Evolutionary conservation across 1,139 yeast genomes (phyloP).

Genomic region (Pichia sp.): DNA sequence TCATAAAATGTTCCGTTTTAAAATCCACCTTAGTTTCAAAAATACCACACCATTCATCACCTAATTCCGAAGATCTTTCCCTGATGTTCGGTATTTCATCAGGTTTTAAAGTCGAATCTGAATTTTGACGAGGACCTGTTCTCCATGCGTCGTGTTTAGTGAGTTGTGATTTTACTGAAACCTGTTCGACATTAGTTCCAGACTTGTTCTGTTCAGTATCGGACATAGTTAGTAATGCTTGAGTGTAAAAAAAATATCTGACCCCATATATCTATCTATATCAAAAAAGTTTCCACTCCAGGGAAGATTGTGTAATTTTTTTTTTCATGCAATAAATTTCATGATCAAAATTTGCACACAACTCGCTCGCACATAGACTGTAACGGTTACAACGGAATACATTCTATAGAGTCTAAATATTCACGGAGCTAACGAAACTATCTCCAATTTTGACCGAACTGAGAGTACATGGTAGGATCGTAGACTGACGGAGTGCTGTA

Average conservation of each 20-base stretch:
- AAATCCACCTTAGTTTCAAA: constrained; percentile 43
- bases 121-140: constrained; percentile 22
- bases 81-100: constrained; percentile 33
- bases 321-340: no score
- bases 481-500: constrained; percentile 42
- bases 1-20: constrained; percentile 50
- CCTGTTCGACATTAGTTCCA: background rate
- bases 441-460: constrained; percentile 29
- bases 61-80: constrained; percentile 43
- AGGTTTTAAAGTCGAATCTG: constrained; percentile 23
- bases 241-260: no score
- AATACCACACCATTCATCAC: constrained; percentile 61
- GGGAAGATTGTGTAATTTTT: no score
- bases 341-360: no score
- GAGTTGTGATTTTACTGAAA: constrained; percentile 8
- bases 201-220: background rate
- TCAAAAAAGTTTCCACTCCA: no score
- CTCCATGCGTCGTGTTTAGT: constrained; percentile 20
- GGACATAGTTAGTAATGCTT: background rate
- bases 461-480: constrained; percentile 39
- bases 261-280: no score
- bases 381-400: no score
- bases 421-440: background rate
- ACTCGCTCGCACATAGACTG: no score
- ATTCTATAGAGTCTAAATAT: background rate